Evolutionary conservation across 2,329 filamentous ascomycete genomes (phyloP).

Genomic region (Cladosporium oxysporum): DNA sequence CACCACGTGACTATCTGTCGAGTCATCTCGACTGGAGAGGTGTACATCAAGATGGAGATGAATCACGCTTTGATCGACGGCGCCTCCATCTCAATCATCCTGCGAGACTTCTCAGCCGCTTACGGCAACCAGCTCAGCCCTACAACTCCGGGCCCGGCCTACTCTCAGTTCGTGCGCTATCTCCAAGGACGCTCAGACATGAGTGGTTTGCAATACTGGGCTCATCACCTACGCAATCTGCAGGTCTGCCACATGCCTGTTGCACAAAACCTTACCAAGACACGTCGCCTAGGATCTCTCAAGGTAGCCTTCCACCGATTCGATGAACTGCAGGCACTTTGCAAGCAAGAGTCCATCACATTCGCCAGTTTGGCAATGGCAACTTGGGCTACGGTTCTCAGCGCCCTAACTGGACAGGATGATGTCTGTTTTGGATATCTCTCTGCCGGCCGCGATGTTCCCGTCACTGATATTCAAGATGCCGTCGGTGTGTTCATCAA

Average conservation of each 20-base stretch:
- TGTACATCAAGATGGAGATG: constrained; percentile 16
- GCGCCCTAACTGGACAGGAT: constrained; percentile 19
- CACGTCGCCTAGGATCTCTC: constrained; percentile 12
- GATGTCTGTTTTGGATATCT: constrained; percentile 42
- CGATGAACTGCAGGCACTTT: constrained; percentile 16
- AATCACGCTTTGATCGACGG: constrained; percentile 18
- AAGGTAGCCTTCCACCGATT: constrained; percentile 19
- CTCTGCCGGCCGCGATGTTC: constrained; percentile 37
- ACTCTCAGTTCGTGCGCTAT: constrained; percentile 15
- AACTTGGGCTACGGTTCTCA: constrained; percentile 18
- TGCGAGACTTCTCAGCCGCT: constrained; percentile 17
- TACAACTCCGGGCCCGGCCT: background rate
- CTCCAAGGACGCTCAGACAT: constrained; percentile 14
- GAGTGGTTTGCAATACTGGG: constrained; percentile 17
- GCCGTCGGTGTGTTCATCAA: constrained; percentile 23
- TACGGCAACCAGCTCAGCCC: constrained; percentile 8
- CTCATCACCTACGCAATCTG: constrained; percentile 5
- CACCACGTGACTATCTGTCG: constrained; percentile 19
- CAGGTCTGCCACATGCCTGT: constrained; percentile 13
- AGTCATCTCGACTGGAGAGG: constrained; percentile 18
- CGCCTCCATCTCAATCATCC: constrained; percentile 14
- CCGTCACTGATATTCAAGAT: constrained; percentile 19
- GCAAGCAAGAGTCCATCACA: constrained; percentile 4
- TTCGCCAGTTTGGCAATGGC: constrained; percentile 15
- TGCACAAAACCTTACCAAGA: constrained; percentile 12